Conservation (phyloP, 1,284 basidiomycete genomes). For the Leccinum fuscescens region DNA sequence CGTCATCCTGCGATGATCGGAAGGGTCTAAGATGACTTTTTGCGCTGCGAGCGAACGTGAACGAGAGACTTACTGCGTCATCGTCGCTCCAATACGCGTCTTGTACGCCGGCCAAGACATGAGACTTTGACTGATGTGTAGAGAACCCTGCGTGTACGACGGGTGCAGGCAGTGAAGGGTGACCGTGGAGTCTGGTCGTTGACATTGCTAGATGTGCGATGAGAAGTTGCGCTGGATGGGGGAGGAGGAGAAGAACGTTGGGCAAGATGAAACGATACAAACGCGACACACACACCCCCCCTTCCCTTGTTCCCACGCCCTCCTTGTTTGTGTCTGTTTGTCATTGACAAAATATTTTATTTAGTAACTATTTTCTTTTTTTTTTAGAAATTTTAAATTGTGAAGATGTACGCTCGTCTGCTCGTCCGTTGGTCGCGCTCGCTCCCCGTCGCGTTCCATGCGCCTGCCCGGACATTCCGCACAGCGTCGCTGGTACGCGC, state of each 20-base stretch:
- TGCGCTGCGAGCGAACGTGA: slow-evolving; percentile 2
- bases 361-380: not conserved
- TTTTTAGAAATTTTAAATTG: not conserved
- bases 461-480: slow-evolving; percentile 15
- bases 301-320: slow-evolving; percentile 23
- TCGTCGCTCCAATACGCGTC: slow-evolving; percentile 99
- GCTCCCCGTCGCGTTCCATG: slow-evolving; percentile 14
- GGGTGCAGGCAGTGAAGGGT: slow-evolving; percentile 68
- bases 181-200: slow-evolving; percentile 43
- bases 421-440: slow-evolving; percentile 27
- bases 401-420: slow-evolving; percentile 27
- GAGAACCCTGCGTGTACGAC: slow-evolving; percentile 68
- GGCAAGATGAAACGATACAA: slow-evolving; percentile 20
- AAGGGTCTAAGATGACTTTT: slow-evolving; percentile 13
- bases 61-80: slow-evolving; percentile 57
- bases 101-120: slow-evolving; percentile 85
- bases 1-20: slow-evolving; percentile 74
- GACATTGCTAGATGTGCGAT: slow-evolving; percentile 38
- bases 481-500: slow-evolving; percentile 11
- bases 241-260: slow-evolving; percentile 11
- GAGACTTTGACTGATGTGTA: slow-evolving; percentile 74
- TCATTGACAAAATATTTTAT: slow-evolving; percentile 8
- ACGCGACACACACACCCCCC: slow-evolving; percentile 25
- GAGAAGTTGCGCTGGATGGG: slow-evolving; percentile 11
- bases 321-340: slow-evolving; percentile 27